Conservation (phyloP, 352 stramenopile species). For the Globisporangium abappressorium region DNA sequence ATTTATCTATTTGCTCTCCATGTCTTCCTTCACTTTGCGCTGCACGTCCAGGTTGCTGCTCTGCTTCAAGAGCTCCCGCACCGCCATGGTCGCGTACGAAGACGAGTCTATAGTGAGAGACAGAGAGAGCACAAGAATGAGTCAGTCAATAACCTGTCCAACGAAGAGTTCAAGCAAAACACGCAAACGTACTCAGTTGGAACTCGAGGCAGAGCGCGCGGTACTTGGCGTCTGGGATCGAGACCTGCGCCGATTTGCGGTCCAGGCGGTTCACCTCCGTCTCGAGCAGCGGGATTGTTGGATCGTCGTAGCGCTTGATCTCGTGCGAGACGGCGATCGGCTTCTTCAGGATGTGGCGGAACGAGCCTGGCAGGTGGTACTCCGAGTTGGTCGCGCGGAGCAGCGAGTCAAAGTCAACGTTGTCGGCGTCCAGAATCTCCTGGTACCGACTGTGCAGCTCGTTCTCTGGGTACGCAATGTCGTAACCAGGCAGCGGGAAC, state of each 20-base stretch:
- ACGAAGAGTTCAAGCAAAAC: background rate
- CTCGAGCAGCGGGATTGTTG: slow-evolving; percentile 88
- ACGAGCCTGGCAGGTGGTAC: slow-evolving; percentile 92
- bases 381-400: slow-evolving; percentile 79
- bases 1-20: slow-evolving; percentile 13
- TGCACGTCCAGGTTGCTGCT: slow-evolving; percentile 77
- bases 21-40: slow-evolving; percentile 17
- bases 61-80: slow-evolving; percentile 96
- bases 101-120: slow-evolving; percentile 47
- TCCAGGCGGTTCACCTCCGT: slow-evolving; percentile 91
- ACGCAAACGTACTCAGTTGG: slow-evolving; percentile 49
- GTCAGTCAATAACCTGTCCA: background rate
- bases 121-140: background rate
- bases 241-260: slow-evolving; percentile 30
- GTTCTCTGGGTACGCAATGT: slow-evolving; percentile 88
- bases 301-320: slow-evolving; percentile 92
- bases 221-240: slow-evolving; percentile 58
- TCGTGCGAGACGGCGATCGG: slow-evolving; percentile 87
- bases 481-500: slow-evolving; percentile 93
- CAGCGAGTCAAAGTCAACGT: slow-evolving; percentile 68
- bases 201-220: slow-evolving; percentile 82
- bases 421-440: slow-evolving; percentile 52
- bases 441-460: slow-evolving; percentile 65
- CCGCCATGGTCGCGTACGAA: slow-evolving; percentile 94
- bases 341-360: slow-evolving; percentile 90